Conservation (phyloP, 805 yeast genomes). For the Starmerella davenportii region DNA sequence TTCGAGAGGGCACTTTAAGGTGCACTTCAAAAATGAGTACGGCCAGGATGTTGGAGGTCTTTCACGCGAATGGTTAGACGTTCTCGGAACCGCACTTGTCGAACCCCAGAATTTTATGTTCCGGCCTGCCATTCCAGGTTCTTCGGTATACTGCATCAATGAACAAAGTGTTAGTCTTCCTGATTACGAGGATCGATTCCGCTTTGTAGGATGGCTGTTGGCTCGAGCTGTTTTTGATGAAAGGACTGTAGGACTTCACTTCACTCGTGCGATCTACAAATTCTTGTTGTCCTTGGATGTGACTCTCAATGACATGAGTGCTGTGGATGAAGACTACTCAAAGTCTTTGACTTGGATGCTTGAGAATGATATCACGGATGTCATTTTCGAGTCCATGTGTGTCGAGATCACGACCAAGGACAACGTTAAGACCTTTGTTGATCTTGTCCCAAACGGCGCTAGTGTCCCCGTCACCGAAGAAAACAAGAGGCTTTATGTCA, state of each 20-base stretch:
- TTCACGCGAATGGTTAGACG: constrained; percentile 95
- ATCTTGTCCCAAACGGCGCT: constrained; percentile 65
- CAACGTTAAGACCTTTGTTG: constrained; percentile 62
- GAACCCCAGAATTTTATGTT: constrained; percentile 89
- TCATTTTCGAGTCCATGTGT: constrained; percentile 84
- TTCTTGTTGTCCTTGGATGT: constrained; percentile 62
- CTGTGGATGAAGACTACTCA: constrained; percentile 77
- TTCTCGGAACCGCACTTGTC: constrained; percentile 82
- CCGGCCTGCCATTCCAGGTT: constrained; percentile 77
- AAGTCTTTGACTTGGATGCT: constrained; percentile 90
- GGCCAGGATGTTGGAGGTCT: constrained; percentile 99
- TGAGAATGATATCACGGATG: constrained; percentile 90
- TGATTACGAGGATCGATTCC: constrained; percentile 80
- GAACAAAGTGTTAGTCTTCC: constrained; percentile 26
- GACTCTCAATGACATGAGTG: constrained; percentile 82
- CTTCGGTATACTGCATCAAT: constrained; percentile 89
- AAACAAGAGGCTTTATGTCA: constrained; percentile 79
- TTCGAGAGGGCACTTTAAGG: constrained; percentile 39
- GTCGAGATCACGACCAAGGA: constrained; percentile 57
- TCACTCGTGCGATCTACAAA: constrained; percentile 88
- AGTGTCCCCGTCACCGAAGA: constrained; percentile 75
- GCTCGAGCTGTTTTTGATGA: constrained; percentile 88
- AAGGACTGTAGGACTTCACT: constrained; percentile 79
- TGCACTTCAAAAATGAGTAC: constrained; percentile 78
- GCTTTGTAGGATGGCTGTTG: constrained; percentile 80